phyloP scores from a whole-genome alignment of 1,139 yeast species.

The Hyphopichia wangnamkhiaoensis region DNA sequence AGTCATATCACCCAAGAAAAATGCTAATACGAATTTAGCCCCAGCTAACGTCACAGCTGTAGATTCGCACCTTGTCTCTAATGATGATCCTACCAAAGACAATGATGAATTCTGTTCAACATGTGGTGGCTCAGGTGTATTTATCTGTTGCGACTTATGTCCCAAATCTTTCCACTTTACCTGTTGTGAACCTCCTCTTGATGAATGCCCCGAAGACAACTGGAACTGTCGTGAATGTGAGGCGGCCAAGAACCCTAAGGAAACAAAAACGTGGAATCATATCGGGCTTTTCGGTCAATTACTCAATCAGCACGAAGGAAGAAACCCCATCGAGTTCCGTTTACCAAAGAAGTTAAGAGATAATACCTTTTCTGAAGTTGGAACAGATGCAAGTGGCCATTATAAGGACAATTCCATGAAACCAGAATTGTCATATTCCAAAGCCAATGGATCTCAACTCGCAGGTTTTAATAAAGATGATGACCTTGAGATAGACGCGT shows the following conservation, averaged over 20 bases:
- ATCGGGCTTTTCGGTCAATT: conserved; percentile 66
- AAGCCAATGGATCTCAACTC: conserved; percentile 41
- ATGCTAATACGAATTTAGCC: conserved; percentile 29
- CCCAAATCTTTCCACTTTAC: conserved; percentile 90
- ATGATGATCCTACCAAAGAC: conserved; percentile 35
- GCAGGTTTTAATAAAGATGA: conserved; percentile 39
- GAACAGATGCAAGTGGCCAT: conserved; percentile 68
- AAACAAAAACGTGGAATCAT: conserved; percentile 33
- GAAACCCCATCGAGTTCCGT: conserved; percentile 73
- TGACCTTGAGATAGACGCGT: conserved; percentile 62
- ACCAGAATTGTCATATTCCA: conserved; percentile 45
- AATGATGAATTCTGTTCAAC: conserved; percentile 89
- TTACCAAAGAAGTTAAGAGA: conserved; percentile 72
- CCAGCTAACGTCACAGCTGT: conserved; percentile 14
- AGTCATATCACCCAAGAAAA: conserved; percentile 44
- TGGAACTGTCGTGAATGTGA: conserved; percentile 87
- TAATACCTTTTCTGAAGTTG: conserved; percentile 68
- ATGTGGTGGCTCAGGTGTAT: conserved; percentile 86
- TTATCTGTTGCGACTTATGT: conserved; percentile 91
- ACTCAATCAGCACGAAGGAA: conserved; percentile 53
- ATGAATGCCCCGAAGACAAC: conserved; percentile 79
- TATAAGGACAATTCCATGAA: conserved; percentile 64
- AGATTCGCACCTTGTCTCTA: conserved; percentile 9
- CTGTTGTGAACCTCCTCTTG: conserved; percentile 89
- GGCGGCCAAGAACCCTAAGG: conserved; percentile 30